These are phyloP conservation scores for Saussurea involucrata DNA, from an alignment of 129 eudicot species.

Conservation along the genomic window DNA sequence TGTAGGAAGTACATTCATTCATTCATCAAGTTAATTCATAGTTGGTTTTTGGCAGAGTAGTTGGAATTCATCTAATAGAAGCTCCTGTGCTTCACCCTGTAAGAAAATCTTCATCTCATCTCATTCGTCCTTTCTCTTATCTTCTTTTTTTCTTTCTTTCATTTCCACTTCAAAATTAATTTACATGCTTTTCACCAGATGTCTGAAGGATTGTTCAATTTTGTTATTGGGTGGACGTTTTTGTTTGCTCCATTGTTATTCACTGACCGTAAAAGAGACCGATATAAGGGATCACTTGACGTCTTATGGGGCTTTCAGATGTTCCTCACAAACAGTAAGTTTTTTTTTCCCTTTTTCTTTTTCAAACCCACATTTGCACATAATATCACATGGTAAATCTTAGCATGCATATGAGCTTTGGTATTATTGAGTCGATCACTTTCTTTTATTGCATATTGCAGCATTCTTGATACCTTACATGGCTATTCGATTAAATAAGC, in stretches of 20 bases:
- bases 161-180: background rate
- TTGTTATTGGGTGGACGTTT: slow-evolving; percentile 93
- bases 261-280: slow-evolving; percentile 73
- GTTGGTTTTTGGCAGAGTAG: slow-evolving; percentile 82
- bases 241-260: slow-evolving; percentile 88
- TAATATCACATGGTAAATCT: background rate
- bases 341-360: background rate
- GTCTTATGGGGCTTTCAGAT: slow-evolving; percentile 87
- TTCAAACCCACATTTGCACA: background rate
- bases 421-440: background rate
- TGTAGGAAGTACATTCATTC: background rate
- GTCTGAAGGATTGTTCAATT: slow-evolving; percentile 91
- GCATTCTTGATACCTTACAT: slow-evolving; percentile 96
- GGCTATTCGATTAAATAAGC: slow-evolving; percentile 83
- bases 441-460: slow-evolving; percentile 26
- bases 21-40: slow-evolving; percentile 11
- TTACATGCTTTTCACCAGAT: slow-evolving; percentile 40
- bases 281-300: slow-evolving; percentile 79
- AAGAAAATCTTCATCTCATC: slow-evolving; percentile 24
- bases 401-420: too few relatives aligned
- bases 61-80: slow-evolving; percentile 66
- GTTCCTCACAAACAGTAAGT: slow-evolving; percentile 95
- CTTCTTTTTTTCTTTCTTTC: background rate
- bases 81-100: slow-evolving; percentile 98
- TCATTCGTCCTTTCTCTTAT: background rate